These are phyloP conservation scores for Daldinia bambusicola DNA, from an alignment of 495 filamentous ascomycete genomes.

Conservation along the genomic window DNA sequence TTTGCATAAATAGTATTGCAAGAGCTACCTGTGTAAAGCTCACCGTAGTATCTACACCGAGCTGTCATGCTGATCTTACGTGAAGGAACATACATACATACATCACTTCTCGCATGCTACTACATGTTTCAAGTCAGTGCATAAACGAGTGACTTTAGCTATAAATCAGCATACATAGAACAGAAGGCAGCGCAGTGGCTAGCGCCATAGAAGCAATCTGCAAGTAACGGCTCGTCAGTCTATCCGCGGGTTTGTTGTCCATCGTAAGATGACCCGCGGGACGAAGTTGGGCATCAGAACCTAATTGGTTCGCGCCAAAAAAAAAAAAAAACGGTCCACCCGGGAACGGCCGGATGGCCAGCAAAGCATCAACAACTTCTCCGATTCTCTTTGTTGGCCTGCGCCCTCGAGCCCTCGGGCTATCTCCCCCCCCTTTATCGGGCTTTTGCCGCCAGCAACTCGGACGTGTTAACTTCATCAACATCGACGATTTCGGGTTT, in stretches of 20 bases:
- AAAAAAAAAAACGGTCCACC: slow-evolving; percentile 19
- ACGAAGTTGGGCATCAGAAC: slow-evolving; percentile 27
- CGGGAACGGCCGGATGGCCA: slow-evolving; percentile 20
- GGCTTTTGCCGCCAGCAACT: slow-evolving; percentile 23
- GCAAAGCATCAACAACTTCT: slow-evolving; percentile 30
- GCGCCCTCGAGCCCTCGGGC: slow-evolving; percentile 18
- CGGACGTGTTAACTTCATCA: slow-evolving; percentile 19
- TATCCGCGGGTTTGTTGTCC: slow-evolving; percentile 26
- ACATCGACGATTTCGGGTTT: slow-evolving; percentile 18
- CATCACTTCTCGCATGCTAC: background rate
- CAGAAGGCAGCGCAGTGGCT: slow-evolving; percentile 17
- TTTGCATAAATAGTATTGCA: background rate
- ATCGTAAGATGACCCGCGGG: slow-evolving; percentile 15
- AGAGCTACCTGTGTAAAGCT: background rate
- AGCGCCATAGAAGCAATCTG: slow-evolving; percentile 34
- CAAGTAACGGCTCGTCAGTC: slow-evolving; percentile 28
- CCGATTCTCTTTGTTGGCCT: slow-evolving; percentile 19
- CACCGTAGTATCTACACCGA: background rate
- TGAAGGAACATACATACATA: slow-evolving; percentile 1
- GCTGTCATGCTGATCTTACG: background rate
- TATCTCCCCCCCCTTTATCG: slow-evolving; percentile 13
- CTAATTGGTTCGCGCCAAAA: slow-evolving; percentile 20
- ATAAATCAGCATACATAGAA: slow-evolving; percentile 24
- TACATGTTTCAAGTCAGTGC: slow-evolving; percentile 2
- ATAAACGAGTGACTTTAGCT: slow-evolving; percentile 40